phyloP scores from a whole-genome alignment of 768 basidiomycete species.

The Mycena crocata region DNA sequence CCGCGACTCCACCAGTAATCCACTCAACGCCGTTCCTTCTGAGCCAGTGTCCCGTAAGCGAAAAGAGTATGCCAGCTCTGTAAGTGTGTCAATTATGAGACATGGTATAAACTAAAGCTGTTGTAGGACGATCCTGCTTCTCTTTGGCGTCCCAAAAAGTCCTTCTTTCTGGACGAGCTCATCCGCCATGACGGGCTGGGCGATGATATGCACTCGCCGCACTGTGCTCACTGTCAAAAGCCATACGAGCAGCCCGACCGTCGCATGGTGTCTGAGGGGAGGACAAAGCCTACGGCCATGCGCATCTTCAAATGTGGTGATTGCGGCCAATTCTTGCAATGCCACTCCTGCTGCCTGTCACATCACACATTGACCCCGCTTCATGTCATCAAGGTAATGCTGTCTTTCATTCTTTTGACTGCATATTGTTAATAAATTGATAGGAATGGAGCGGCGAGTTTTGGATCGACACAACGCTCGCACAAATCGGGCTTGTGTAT shows the following conservation, averaged over 20 bases:
- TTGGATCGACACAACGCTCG: background rate
- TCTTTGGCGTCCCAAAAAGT: background rate
- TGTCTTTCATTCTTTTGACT: background rate
- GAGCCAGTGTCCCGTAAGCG: background rate
- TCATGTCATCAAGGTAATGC: too few relatives aligned
- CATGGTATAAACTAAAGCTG: background rate
- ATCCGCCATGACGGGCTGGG: conserved; percentile 15
- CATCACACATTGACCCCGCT: background rate
- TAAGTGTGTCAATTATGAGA: background rate
- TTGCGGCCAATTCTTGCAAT: background rate
- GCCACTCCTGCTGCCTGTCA: background rate
- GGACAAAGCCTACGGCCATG: background rate
- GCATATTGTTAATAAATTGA: too few relatives aligned
- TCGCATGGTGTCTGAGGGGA: background rate
- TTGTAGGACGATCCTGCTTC: background rate
- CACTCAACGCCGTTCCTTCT: too few relatives aligned
- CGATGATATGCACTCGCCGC: too few relatives aligned
- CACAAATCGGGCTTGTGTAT: background rate
- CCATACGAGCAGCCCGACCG: background rate
- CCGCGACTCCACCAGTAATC: too few relatives aligned
- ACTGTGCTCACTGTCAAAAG: too few relatives aligned
- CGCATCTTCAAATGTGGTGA: too few relatives aligned
- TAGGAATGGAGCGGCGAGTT: conserved; percentile 12
- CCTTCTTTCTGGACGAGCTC: conserved; percentile 1
- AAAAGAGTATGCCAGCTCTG: background rate